phyloP scores from a whole-genome alignment of 164 flowering plant genomes.

The Dillenia turbinata region DNA sequence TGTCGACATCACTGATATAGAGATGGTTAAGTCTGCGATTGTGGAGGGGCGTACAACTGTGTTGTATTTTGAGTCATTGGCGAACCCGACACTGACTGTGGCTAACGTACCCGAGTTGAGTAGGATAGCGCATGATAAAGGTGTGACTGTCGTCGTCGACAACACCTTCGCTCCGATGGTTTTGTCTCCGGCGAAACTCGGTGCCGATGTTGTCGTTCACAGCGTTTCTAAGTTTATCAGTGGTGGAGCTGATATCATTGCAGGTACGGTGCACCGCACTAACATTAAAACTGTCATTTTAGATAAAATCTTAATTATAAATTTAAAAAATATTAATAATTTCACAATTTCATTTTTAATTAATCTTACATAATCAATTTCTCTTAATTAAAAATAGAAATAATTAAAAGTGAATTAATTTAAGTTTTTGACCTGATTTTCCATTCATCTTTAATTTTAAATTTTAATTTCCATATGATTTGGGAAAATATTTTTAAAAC shows the following conservation, averaged over 20 bases:
- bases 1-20: conserved; percentile 53
- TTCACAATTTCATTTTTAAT: too few species aligned
- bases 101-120: conserved; percentile 67
- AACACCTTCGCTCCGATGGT: conserved; percentile 94
- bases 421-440: too few species aligned
- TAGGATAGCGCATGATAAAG: conserved; percentile 65
- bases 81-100: conserved; percentile 82
- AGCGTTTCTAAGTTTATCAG: conserved; percentile 86
- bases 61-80: conserved; percentile 68
- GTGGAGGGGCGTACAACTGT: conserved; percentile 60
- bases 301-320: too few species aligned
- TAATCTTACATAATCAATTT: too few species aligned
- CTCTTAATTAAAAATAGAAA: too few species aligned
- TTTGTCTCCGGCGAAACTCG: conserved; percentile 76
- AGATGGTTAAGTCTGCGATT: conserved; percentile 43
- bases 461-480: too few species aligned
- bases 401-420: too few species aligned
- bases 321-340: too few species aligned
- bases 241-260: conserved; percentile 90
- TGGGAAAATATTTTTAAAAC: too few species aligned
- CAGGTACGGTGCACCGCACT: conserved; percentile 38
- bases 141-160: conserved; percentile 77
- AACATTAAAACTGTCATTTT: not conserved
- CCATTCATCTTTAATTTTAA: too few species aligned
- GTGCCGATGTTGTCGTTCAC: conserved; percentile 92